Base-by-base conservation (phyloP, 768 basidiomycete genomes). In the Plicaturopsis crispa region DNA sequence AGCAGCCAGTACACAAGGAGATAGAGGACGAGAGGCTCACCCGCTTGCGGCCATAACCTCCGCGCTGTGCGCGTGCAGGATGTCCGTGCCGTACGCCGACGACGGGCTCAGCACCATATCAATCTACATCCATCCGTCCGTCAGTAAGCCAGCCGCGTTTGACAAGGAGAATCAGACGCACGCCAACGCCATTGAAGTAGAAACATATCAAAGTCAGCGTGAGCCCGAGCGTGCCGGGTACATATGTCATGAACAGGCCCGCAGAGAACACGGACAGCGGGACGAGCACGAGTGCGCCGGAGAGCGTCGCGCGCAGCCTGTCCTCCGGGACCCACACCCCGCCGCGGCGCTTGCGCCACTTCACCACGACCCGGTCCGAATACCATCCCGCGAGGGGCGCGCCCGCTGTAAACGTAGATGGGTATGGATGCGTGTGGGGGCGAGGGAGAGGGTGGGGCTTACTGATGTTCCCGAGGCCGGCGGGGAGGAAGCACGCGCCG, bases 261-360 rank as follows among this genome's bases (percentile, higher is more conserved):
- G 63, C 66, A 0, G 57, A 35, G 0, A 74, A 50, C 2, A 78
- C 53, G 1, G 79, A 72, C 1, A 78, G 18, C 0, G 82, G 84
- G 3, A 71, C 60, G 20, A 82, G 57, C 13, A 73, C 22, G 0
- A 66, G 55, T 3, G 65, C 66, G 6, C 74, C 72, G 5, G 64
- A 46, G 23, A 75, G 51, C 2, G 70, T 60, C 2, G 67, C 78
- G 1, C 75, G 67, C 18, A 84, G 64, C 4, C 82, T 72, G 45
- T 82, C 84, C 53, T 86, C 81, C 0, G 81, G 81, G 31, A 73
- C 69, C 78, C 77, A 82, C 2, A 61, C 47, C 1, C 79, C 80
- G 0, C 65, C 66, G 17, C 80, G 70, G 4, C 59, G 51, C 33
- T 63, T 56, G 12, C 68, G 68, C 58, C 72, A 78, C 28, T 49